A percentile compares a stretch with the other conserved stretches of the same genome.
Conservation (phyloP, 2,329 filamentous ascomycete species). For the Alternaria hordeiaustralica region DNA sequence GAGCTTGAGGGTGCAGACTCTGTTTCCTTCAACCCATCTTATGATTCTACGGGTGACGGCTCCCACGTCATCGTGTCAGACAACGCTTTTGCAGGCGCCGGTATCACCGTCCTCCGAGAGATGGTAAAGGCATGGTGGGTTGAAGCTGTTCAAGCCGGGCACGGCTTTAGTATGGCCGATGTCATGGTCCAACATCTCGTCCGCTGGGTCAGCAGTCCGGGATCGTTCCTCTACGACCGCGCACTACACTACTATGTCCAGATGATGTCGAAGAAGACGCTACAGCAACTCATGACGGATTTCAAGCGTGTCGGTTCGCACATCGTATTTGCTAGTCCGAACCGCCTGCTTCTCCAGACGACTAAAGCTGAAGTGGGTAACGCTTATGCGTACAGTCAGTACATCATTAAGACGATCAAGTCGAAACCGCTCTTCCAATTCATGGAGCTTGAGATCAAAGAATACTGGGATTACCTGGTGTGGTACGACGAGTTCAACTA, state of each 20-base stretch:
- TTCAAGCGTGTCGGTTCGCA: conserved; percentile 95
- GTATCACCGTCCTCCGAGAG: conserved; percentile 87
- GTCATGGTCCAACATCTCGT: conserved; percentile 97
- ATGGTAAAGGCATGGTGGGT: conserved; percentile 99
- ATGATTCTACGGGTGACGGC: conserved; percentile 66
- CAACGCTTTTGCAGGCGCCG: conserved; percentile 90
- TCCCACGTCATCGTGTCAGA: conserved; percentile 79
- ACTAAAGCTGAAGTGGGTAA: conserved; percentile 97
- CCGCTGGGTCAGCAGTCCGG: conserved; percentile 93
- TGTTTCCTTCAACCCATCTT: conserved; percentile 78
- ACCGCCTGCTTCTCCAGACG: conserved; percentile 88
- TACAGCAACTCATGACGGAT: conserved; percentile 95
- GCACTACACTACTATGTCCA: conserved; percentile 97
- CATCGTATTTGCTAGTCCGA: conserved; percentile 92
- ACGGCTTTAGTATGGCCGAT: conserved; percentile 78
- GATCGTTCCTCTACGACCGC: conserved; percentile 93
- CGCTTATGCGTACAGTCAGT: conserved; percentile 94
- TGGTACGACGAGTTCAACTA: conserved; percentile 99
- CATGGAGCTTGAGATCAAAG: conserved; percentile 93
- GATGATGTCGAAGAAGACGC: conserved; percentile 97
- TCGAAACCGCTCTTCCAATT: conserved; percentile 96
- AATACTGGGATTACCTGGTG: conserved; percentile 98
- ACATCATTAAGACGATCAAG: conserved; percentile 97
- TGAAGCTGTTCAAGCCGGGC: conserved; percentile 84
- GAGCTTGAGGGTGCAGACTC: conserved; percentile 91